A percentile compares a stretch with the other conserved stretches of the same genome.
Evolutionary conservation across 257 asterid species (phyloP).

Genomic region (Lycium ferocissimum): DNA sequence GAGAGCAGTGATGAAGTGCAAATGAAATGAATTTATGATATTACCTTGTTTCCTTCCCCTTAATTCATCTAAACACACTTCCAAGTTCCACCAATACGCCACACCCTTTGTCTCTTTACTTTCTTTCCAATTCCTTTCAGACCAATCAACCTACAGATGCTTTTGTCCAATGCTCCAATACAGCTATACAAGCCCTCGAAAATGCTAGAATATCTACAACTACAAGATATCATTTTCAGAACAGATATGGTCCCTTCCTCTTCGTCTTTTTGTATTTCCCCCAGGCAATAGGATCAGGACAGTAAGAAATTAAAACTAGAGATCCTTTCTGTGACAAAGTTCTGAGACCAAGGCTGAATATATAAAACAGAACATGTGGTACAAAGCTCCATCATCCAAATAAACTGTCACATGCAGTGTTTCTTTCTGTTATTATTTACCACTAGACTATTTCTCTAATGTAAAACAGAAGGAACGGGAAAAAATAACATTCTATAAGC

Average conservation of each 20-base stretch:
- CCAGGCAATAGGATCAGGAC: neutral
- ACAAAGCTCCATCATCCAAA: constrained; percentile 11
- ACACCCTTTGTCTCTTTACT: neutral
- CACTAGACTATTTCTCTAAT: constrained; percentile 23
- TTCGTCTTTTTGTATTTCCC: neutral
- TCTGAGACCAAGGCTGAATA: neutral
- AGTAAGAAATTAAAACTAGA: neutral
- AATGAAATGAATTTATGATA: neutral
- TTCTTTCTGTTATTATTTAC: constrained; percentile 24
- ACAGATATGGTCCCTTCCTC: neutral
- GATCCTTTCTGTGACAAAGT: neutral
- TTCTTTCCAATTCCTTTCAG: neutral
- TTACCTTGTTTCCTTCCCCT: neutral
- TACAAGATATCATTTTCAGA: neutral
- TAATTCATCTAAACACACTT: neutral
- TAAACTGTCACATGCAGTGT: neutral
- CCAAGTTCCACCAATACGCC: neutral
- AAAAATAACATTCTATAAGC: constrained; percentile 9
- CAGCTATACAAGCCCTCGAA: neutral
- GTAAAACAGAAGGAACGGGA: neutral
- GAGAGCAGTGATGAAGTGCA: no score
- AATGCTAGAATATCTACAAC: neutral
- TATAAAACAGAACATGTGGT: constrained; percentile 7
- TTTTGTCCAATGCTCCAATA: neutral
- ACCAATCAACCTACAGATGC: neutral